Evolutionary conservation across 352 stramenopile species (phyloP), one percentile per base, ranked within the genome.

Genomic region (Phytophthora nicotianae): DNA sequence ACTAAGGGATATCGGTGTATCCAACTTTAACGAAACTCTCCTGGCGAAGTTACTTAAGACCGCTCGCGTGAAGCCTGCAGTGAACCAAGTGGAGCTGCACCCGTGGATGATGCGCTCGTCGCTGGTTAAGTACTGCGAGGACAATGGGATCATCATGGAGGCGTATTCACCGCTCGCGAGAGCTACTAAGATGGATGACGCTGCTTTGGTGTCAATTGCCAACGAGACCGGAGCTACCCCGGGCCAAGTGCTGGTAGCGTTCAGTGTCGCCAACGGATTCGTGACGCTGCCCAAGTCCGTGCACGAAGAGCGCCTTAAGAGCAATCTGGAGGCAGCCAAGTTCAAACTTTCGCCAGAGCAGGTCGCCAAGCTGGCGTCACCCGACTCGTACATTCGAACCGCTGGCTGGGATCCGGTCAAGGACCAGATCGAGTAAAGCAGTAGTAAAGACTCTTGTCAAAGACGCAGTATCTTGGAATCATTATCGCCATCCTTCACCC

Each of bases 1-100:
- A 0, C 55, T 93, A 32, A 75, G 75, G 37, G 82, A 95, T 48
- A 93, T 96, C 51, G 93, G 93, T 29, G 87, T 98, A 19, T 96
- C 80, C 26, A 98, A 98, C 68, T 97, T 96, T 72, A 68, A 80
- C 4, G 62, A 88, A 23, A 70, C 68, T 3, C 90, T 97, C 57
- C 74, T 97, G 27, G 57, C 86, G 51, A 89, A 89, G 52, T 58
- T 97, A 0, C 72, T 88, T 29, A 62, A 82, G 49, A 78, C 79
- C 6, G 76, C 67, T 29, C 62, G 46, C 0, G 75, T 78, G 21
- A 86, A 81, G 32, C 32, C 32, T 38, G 32, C 32, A 5, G 32
- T 93, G 55, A 95, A 96, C 68, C 86, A 97, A 54, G 77, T 97
- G 17, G 77, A 89, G 49, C 72, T 91, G 56, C 75, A 91, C 43